Base-by-base conservation (phyloP, 768 basidiomycete species). In the Boletus subcaerulescens region DNA sequence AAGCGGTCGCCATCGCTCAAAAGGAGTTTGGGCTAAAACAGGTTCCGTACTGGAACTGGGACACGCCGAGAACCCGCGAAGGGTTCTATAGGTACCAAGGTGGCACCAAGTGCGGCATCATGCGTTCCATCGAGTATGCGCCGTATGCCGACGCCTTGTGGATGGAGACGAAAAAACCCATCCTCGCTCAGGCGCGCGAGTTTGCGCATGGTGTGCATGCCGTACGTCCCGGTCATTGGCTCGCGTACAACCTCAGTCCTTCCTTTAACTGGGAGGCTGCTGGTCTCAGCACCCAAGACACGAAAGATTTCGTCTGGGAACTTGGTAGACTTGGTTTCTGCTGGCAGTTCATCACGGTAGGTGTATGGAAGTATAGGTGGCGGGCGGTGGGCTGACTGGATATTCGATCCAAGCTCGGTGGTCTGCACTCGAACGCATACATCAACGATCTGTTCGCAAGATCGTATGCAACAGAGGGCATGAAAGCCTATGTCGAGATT, bases 401-500 rank as follows among this genome's bases (percentile, higher is more conserved):
- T 29, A 29, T 17, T 40, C 4, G 18, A 45, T 57, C 3, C 66
- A 45, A 97, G 94, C 91, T 99, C 57, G 97, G 84, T 42, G 97
- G 97, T 53, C 80, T 99, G 41, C 97, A 99, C 71, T 96, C 95
- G 56, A 99, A 97, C 73, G 97, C 88, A 31, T 96, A 93, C 72
- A 98, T 98, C 69, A 92, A 87, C 61, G 94, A 98, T 69, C 74
- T 89, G 22, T 98, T 99, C 71, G 96, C 97, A 4, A 72, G 83
- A 62, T 81, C 88, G 49, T 98, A 85, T 69, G 88, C 93, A 36
- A 87, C 86, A 72, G 95, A 96, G 58, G 97, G 96, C 40, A 99
- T 99, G 97, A 94, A 98, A 72, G 97, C 97, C 2, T 99, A 98
- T 68, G 95, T 98, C 58, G 92, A 95, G 74, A 76, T 98, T 54